Conservation (phyloP, 2,329 filamentous ascomycete genomes). For the Aspergillus proliferans region DNA sequence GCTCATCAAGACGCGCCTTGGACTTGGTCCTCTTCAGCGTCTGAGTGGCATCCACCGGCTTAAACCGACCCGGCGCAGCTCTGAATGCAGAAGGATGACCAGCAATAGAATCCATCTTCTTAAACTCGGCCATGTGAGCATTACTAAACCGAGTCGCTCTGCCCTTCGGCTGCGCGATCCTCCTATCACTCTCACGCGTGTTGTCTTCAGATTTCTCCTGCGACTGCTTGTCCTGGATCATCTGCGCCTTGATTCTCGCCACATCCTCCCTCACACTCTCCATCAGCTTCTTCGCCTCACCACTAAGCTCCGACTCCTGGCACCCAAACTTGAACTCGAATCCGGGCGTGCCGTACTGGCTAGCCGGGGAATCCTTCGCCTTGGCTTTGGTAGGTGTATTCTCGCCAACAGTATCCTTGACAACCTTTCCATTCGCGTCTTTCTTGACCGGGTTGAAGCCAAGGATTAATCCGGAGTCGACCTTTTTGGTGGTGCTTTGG, state of each 20-base stretch:
- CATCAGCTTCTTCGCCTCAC: conserved; percentile 53
- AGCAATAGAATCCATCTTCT: conserved; percentile 96
- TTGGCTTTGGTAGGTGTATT: conserved; percentile 40
- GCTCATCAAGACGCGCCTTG: conserved; percentile 61
- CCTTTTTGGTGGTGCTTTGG: conserved; percentile 64
- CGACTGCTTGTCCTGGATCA: conserved; percentile 56
- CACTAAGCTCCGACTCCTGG: conserved; percentile 41
- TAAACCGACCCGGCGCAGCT: conserved; percentile 40
- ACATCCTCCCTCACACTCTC: conserved; percentile 66
- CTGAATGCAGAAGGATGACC: conserved; percentile 72
- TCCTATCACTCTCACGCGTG: conserved; percentile 49
- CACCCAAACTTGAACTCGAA: conserved; percentile 43
- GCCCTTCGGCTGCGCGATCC: conserved; percentile 73
- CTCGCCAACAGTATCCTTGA: conserved; percentile 23
- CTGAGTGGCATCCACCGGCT: conserved; percentile 25
- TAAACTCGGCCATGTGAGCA: conserved; percentile 79
- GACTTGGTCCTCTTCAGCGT: conserved; percentile 49
- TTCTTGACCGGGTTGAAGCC: conserved; percentile 71
- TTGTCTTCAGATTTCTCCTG: conserved; percentile 42
- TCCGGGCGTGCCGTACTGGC: conserved; percentile 36
- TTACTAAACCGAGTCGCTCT: conserved; percentile 75
- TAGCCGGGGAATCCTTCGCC: conserved; percentile 20
- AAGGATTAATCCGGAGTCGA: conserved; percentile 72
- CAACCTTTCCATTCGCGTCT: conserved; percentile 30
- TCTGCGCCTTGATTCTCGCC: conserved; percentile 61